phyloP scores from a whole-genome alignment of 148 eudicot genomes.

The Simmondsia chinensis region DNA sequence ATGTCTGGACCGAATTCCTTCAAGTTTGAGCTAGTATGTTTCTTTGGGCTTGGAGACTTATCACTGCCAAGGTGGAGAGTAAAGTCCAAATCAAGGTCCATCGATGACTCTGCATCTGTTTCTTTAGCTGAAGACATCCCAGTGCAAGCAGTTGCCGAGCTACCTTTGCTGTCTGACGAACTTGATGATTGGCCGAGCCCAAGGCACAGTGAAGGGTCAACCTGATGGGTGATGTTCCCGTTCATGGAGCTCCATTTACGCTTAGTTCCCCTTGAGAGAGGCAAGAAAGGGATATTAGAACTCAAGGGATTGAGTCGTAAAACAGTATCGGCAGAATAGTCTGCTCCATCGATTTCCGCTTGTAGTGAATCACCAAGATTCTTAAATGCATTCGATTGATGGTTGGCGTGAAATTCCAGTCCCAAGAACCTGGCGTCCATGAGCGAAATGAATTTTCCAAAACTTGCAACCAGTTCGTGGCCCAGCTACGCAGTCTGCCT shows the following conservation, averaged over 20 bases:
- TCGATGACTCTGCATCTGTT: constrained; percentile 70
- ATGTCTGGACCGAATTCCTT: constrained; percentile 16
- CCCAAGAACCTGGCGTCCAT: constrained; percentile 52
- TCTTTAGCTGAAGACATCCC: constrained; percentile 73
- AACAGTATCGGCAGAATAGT: constrained; percentile 41
- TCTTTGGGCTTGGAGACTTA: constrained; percentile 42
- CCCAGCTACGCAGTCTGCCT: constrained; percentile 54
- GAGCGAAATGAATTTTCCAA: constrained; percentile 25
- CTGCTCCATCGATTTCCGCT: constrained; percentile 28
- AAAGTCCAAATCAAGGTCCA: constrained; percentile 82
- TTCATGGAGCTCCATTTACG: constrained; percentile 47
- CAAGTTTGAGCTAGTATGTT: constrained; percentile 25
- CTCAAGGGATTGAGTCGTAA: constrained; percentile 52
- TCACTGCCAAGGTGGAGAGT: constrained; percentile 72
- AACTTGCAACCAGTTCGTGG: constrained; percentile 25
- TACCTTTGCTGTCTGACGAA: constrained; percentile 89
- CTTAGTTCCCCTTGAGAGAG: constrained; percentile 53
- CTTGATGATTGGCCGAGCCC: constrained; percentile 66
- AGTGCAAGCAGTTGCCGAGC: constrained; percentile 77
- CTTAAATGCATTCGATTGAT: constrained; percentile 28
- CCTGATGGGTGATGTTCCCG: constrained; percentile 19
- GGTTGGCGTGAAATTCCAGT: constrained; percentile 31
- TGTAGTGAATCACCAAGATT: constrained; percentile 41
- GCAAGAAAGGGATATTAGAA: constrained; percentile 19
- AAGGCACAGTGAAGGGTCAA: constrained; percentile 37